Evolutionary conservation across 257 asterid genomes (phyloP), one percentile per base, ranked within the genome.

Genomic region (Schizonepeta tenuifolia): DNA sequence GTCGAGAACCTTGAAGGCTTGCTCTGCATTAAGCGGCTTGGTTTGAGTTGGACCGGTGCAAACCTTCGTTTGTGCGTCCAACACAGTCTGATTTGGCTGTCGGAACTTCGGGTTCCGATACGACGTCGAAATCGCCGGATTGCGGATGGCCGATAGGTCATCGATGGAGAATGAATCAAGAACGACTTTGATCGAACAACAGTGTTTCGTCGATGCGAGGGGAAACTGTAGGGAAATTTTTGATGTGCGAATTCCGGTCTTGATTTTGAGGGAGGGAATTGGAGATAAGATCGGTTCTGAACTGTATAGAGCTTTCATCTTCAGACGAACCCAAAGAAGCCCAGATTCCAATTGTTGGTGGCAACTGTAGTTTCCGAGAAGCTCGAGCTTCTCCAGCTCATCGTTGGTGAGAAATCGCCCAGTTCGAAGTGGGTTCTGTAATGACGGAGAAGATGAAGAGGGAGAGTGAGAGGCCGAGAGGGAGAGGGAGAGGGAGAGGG

Each of bases 41-140:
- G 99, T 91, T 63, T 88, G 98, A 31, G 96, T 94, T 36, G 99
- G 99, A 14, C 98, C 97, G 2, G 98, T 94, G 74, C 99, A 94
- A 60, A 94, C 97, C 89, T 83, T 92, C 35, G 90, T 84, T 69
- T 91, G 99, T 18, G 98, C 98, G 26, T 94, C 98, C 74, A 91
- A 75, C 38, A 94, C 95, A 65, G 93, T 89, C 78, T 83, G 95
- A 67, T 91, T 91, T 26, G 98, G 95, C 76, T 33, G 79, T 1
- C 79, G 76, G 20, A 88, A 57, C 57, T 55, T 74, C 67, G 86
- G 86, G 57, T 75, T 84, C 87, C 93, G 89, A 73, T 88, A 90
- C 36, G 92, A 85, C 33, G 95, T 79, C 44, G 98, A 93, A 9
- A 88, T 69, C 49, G 95, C 69, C 59, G 96, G 96, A 71, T 89